Evolutionary conservation across 2,329 filamentous ascomycete genomes (phyloP), one percentile per base, ranked within the genome.

Genomic region (Graphiopsis chlorocephala): DNA sequence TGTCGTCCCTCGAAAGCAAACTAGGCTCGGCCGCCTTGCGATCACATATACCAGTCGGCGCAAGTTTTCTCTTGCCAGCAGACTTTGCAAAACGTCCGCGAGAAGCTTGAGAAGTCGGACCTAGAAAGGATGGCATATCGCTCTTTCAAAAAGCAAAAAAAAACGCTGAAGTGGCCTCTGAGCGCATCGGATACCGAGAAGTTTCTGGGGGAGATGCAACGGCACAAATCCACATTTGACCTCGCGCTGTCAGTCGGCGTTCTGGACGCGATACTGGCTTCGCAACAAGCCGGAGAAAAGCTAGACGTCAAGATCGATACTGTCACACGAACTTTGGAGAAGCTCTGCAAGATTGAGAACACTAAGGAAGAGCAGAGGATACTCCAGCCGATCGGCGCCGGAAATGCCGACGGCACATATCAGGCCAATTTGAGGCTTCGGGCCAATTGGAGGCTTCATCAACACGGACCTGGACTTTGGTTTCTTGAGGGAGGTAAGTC

Each of bases 141-240:
- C 5, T 52, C 7, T 28, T 61, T 1, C n/a, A 35, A 17, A 61
- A 42, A 14, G 29, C 35, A 7, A 42, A 61, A 23, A n/a, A 17
- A 47, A 15, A 53, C 59, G 1, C 47, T 61, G 0, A 48, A 35
- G 10, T 61, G 59, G 59, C 59, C 59, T 0, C 6, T 61, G 3
- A 53, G 26, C 14, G 15, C 20, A 4, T 48, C 59, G 23, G 47
- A 61, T 6, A 61, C 47, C 8, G 59, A 61, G 2, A 28, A 35
- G 15, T 35, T 42, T 8, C 8, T 61, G 28, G 47, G 12, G 11
- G 45, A 48, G n/a, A 52, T 61, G 59, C 29, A 61, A 33, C 23
- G 59, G 20, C 45, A 61, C 23, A 61, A 61, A 20, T 50, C 59
- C 28, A 53, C 31, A 3, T 61, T 61, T 7, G 31, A 48, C 17